phyloP scores from a whole-genome alignment of 352 stramenopile species.

The Pythium plurisporium region DNA sequence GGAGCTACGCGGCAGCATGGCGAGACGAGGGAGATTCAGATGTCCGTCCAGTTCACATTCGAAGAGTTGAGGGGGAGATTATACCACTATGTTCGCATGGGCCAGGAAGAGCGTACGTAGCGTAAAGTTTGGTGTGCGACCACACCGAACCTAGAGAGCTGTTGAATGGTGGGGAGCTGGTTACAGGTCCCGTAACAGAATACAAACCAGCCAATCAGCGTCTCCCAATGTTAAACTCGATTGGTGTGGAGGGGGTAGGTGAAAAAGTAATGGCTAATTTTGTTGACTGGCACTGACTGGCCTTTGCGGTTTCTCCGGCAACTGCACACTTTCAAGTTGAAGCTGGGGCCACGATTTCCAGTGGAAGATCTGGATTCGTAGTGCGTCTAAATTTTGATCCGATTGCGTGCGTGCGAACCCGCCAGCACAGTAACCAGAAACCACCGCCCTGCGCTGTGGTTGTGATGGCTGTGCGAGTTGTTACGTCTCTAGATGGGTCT shows the following conservation, averaged over 20 bases:
- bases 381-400: not conserved
- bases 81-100: not conserved
- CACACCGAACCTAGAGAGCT: not conserved
- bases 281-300: not conserved
- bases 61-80: not conserved
- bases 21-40: not conserved
- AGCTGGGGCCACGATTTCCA: not conserved
- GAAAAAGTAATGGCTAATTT: conserved; percentile 2
- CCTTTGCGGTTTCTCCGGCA: conserved; percentile 2
- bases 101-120: not conserved
- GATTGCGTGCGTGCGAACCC: not conserved
- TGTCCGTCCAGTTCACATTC: not conserved
- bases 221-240: conserved; percentile 9
- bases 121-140: not conserved
- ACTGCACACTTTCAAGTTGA: conserved; percentile 10
- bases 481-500: no score
- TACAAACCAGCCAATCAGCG: conserved; percentile 9
- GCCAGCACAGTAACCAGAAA: no score
- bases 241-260: not conserved
- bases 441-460: no score
- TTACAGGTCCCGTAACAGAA: not conserved
- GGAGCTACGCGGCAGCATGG: conserved; percentile 37
- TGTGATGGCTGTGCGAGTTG: no score
- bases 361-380: not conserved
- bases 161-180: not conserved